Conservation (phyloP, 2,329 filamentous ascomycete genomes). For the Pseudocercospora vitis region DNA sequence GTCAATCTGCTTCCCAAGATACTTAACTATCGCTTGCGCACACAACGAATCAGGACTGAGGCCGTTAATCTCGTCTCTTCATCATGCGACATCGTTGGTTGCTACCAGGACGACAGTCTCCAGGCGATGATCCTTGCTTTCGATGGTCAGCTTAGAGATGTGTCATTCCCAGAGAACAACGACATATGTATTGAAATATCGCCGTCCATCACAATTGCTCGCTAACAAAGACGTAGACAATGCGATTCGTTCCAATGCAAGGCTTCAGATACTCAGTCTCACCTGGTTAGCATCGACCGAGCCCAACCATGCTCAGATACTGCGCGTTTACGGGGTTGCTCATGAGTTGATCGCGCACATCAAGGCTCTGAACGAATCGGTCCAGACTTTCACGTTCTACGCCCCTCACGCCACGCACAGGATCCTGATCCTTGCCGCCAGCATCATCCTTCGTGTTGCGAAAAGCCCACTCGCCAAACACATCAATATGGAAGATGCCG, state of each 20-base stretch:
- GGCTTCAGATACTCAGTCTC: slow-evolving; percentile 3
- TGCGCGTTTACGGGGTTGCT: slow-evolving; percentile 7
- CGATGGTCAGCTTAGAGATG: slow-evolving; percentile 5
- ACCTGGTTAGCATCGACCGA: slow-evolving; percentile 7
- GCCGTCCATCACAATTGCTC: neutral
- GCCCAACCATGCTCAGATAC: slow-evolving; percentile 6
- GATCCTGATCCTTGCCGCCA: neutral
- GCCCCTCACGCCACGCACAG: slow-evolving; percentile 7
- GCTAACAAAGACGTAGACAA: neutral
- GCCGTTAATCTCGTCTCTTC: slow-evolving; percentile 8
- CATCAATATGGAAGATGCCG: slow-evolving; percentile 5
- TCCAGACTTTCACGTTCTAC: slow-evolving; percentile 9
- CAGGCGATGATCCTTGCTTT: slow-evolving; percentile 7
- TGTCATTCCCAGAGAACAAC: slow-evolving; percentile 1
- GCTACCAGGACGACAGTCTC: slow-evolving; percentile 3
- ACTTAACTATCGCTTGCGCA: slow-evolving; percentile 2
- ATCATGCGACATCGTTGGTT: slow-evolving; percentile 10
- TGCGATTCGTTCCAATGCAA: slow-evolving; percentile 5
- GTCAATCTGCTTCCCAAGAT: slow-evolving; percentile 6
- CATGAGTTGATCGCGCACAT: slow-evolving; percentile 5
- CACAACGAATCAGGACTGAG: slow-evolving; percentile 6
- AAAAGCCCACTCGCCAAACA: slow-evolving; percentile 10
- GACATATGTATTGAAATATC: neutral
- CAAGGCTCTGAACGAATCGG: neutral
- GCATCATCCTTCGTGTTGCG: slow-evolving; percentile 7